Evolutionary conservation across 257 asterid species (phyloP), one percentile per base, ranked within the genome.

Genomic region (Handroanthus guayacan): DNA sequence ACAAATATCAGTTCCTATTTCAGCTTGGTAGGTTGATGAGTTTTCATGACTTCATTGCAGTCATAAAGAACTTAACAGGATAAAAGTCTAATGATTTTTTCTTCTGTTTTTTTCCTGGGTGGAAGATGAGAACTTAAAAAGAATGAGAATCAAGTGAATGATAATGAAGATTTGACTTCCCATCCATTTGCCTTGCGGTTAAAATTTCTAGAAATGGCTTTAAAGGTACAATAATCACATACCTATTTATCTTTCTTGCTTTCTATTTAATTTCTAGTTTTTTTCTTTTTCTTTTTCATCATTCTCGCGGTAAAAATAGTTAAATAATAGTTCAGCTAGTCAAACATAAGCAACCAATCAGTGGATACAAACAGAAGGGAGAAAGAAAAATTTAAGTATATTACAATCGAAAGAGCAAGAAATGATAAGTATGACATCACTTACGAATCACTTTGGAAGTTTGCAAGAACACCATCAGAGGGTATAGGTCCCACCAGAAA

Each of bases 401-500:
- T 60, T 51, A 61, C 48, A 65, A 10, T 70, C 47, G 68, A 52
- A 57, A 12, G 36, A 54, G 57, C 71, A 72, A 43, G 36, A 60
- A 57, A 38, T 62, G 43, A 62, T 18, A 54, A 62, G 41, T 43
- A 79, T 11, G 50, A 71, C 25, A 74, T 80, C 68, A 81, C 99
- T 89, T 91, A 95, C 99, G 97, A 89, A 77, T 83, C 87, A 79
- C 83, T 92, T 48, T 62, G 85, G 64, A 95, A 92, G 80, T 84
- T 89, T 69, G 88, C 82, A 83, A 95, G 96, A 74, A 78, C 91
- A 52, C 98, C 98, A 79, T 89, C 97, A 72, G 89, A 76, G 62
- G 99, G 98, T 80, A 95, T 82, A 65, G 89, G 87, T 67, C 99
- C 98, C 82, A 84, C 90, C 83, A 95, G 86, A 84, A 95, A 95